Percentiles rank a stretch among this genome's conserved stretches.
phyloP scores from a whole-genome alignment of 192 early-diverging fungal genomes.

The Diversispora epigaea region DNA sequence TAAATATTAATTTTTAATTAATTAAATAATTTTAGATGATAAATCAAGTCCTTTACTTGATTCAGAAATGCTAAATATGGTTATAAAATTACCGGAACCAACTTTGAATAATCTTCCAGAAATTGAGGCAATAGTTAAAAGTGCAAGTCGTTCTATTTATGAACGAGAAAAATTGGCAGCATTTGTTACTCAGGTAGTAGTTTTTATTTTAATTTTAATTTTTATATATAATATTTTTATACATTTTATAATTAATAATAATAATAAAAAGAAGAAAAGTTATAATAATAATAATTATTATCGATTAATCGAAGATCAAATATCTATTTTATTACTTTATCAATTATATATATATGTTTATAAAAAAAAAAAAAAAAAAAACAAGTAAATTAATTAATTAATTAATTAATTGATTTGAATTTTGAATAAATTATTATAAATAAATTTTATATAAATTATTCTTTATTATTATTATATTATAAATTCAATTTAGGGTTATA shows the following conservation, averaged over 20 bases:
- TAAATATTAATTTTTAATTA: background rate
- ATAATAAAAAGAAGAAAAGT: too few relatives aligned
- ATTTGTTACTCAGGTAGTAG: constrained; percentile 53
- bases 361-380: too few relatives aligned
- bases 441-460: background rate
- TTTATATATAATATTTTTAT: constrained; percentile 35
- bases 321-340: too few relatives aligned
- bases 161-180: constrained; percentile 65
- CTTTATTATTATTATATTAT: background rate
- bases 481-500: constrained; percentile 55
- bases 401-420: background rate
- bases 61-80: background rate
- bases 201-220: too few relatives aligned
- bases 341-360: too few relatives aligned
- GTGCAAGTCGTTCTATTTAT: constrained; percentile 52
- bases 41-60: background rate
- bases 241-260: background rate
- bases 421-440: background rate
- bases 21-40: background rate
- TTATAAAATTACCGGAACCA: constrained; percentile 62
- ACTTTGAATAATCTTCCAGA: constrained; percentile 66
- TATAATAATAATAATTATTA: too few relatives aligned
- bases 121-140: constrained; percentile 66
- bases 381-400: background rate
- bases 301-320: background rate